A percentile compares a stretch with the other conserved stretches of the same genome.
These are phyloP conservation scores for Cystoisospora suis DNA, from an alignment of 169 alveolate species.

Conservation along the genomic window DNA sequence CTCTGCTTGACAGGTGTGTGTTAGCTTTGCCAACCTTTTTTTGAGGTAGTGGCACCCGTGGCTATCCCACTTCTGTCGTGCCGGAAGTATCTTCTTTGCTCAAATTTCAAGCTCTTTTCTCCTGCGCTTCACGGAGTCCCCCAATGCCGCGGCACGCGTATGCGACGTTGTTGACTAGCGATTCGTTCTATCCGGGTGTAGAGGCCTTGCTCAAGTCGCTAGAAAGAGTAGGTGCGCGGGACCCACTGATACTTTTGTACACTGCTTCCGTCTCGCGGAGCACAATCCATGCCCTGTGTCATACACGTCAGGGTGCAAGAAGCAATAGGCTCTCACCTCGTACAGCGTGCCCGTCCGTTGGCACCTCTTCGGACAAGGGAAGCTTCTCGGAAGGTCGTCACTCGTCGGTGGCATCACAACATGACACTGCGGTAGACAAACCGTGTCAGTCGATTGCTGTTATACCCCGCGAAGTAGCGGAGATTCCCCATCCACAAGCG, in stretches of 20 bases:
- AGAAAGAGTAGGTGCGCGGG: background rate
- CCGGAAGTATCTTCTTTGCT: background rate
- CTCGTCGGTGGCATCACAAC: no score
- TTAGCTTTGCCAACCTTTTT: no score
- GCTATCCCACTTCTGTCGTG: background rate
- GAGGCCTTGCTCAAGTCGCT: slow-evolving; percentile 39
- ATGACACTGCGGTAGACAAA: no score
- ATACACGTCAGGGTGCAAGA: background rate
- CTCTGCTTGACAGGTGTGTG: no score
- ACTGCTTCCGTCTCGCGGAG: slow-evolving; percentile 7
- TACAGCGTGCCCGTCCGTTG: no score
- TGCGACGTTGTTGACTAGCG: slow-evolving; percentile 37
- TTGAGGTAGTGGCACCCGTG: background rate
- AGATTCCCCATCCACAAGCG: background rate
- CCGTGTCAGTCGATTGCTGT: no score
- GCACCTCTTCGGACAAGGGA: no score
- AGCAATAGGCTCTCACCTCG: no score
- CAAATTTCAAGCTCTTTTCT: background rate
- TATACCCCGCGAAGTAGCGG: background rate
- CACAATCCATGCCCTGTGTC: background rate
- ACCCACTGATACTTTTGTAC: slow-evolving; percentile 49
- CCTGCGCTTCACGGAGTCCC: no score
- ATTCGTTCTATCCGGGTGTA: slow-evolving; percentile 32
- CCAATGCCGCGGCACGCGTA: slow-evolving; percentile 58
- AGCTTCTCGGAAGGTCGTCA: no score